These are phyloP conservation scores for Fusarium lateritium DNA, from an alignment of 2,329 filamentous ascomycete genomes.

Conservation along the genomic window DNA sequence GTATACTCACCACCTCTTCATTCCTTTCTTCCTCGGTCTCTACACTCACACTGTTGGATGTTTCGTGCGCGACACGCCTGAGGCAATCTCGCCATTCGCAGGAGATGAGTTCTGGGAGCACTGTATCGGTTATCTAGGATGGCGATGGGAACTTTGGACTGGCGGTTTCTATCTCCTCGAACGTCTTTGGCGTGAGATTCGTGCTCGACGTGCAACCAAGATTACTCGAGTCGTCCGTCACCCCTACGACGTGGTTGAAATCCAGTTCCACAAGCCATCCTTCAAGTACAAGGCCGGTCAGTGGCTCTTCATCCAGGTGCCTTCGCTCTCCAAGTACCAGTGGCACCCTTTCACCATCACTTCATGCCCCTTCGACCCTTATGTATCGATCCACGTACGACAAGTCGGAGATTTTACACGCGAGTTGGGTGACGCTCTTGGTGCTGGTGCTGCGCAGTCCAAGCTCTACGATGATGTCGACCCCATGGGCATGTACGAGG, in stretches of 20 bases:
- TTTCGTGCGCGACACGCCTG: conserved; percentile 87
- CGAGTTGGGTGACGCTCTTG: conserved; percentile 94
- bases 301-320: conserved; percentile 97
- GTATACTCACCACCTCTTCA: conserved; percentile 99
- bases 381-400: conserved; percentile 93
- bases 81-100: conserved; percentile 86
- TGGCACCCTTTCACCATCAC: conserved; percentile 99
- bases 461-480: conserved; percentile 94
- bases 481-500: conserved; percentile 97
- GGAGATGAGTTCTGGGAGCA: conserved; percentile 88
- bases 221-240: conserved; percentile 96
- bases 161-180: conserved; percentile 90
- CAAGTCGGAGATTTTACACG: conserved; percentile 98
- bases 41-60: conserved; percentile 97
- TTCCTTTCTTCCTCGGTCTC: conserved; percentile 92
- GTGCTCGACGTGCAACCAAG: conserved; percentile 84
- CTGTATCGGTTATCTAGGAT: conserved; percentile 95
- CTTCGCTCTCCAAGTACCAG: conserved; percentile 88
- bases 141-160: conserved; percentile 94
- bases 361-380: conserved; percentile 95
- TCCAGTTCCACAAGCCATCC: conserved; percentile 95
- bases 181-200: conserved; percentile 91
- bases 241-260: conserved; percentile 96
- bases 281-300: conserved; percentile 99
- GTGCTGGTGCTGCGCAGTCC: conserved; percentile 87